A percentile compares a stretch with the other conserved stretches of the same genome.
phyloP scores from a whole-genome alignment of 1,284 basidiomycete species.

The Earliella scabrosa region DNA sequence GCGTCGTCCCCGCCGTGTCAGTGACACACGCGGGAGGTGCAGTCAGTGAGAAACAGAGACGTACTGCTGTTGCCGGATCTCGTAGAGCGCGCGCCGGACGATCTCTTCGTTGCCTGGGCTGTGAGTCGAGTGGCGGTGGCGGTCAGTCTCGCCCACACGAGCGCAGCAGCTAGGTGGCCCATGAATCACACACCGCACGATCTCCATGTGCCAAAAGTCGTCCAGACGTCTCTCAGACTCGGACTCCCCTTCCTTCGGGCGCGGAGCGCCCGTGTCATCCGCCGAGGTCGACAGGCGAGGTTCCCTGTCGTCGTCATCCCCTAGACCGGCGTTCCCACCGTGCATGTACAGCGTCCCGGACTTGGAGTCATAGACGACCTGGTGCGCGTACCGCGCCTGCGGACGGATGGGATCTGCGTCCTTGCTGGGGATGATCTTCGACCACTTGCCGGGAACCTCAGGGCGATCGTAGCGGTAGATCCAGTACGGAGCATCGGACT shows the following conservation, averaged over 20 bases:
- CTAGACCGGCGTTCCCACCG: conserved; percentile 66
- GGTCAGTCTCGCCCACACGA: background rate
- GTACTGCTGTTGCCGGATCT: conserved; percentile 72
- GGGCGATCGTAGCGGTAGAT: conserved; percentile 59
- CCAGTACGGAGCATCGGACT: conserved; percentile 59
- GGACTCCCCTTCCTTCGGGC: conserved; percentile 22
- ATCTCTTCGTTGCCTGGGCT: conserved; percentile 65
- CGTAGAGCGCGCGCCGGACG: conserved; percentile 60
- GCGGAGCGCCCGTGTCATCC: background rate
- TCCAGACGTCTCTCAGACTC: conserved; percentile 60
- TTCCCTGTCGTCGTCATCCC: conserved; percentile 17
- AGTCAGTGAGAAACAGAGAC: conserved; percentile 25
- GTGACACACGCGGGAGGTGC: no score
- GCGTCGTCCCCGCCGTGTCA: background rate
- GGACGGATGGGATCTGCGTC: conserved; percentile 15
- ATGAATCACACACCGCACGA: conserved; percentile 56
- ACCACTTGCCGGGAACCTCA: conserved; percentile 64
- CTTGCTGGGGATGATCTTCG: conserved; percentile 49
- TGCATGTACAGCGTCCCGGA: conserved; percentile 67
- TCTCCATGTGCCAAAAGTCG: conserved; percentile 77
- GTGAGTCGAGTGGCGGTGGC: background rate
- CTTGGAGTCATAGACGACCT: conserved; percentile 69
- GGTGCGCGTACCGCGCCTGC: conserved; percentile 68
- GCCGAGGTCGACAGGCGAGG: background rate
- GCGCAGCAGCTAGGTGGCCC: background rate